phyloP scores from a whole-genome alignment of 2,329 filamentous ascomycete species.

The Polychaeton citri region DNA sequence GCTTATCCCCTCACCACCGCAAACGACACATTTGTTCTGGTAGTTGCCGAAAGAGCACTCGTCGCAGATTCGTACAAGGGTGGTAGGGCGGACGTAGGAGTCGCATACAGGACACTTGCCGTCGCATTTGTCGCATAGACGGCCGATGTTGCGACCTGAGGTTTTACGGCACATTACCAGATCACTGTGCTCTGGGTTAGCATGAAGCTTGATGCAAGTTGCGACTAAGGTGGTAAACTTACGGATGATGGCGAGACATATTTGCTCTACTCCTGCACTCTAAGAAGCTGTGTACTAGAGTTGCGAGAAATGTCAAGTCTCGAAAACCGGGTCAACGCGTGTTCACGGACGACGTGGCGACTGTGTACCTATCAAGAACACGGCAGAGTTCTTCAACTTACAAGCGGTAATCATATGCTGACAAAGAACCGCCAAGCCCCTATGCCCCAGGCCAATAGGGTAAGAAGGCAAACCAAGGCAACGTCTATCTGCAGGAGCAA shows the following conservation, averaged over 20 bases:
- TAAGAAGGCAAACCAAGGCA: no score
- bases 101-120: slow-evolving; percentile 99
- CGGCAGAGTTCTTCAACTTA: no score
- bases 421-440: no score
- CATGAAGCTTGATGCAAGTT: slow-evolving; percentile 1
- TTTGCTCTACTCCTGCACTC: slow-evolving; percentile 9
- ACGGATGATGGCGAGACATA: slow-evolving; percentile 94
- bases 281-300: no score
- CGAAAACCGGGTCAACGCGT: no score
- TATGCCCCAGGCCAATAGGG: no score
- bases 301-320: no score
- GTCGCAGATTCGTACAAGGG: slow-evolving; percentile 95
- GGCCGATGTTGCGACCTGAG: slow-evolving; percentile 91
- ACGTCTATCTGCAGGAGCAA: no score
- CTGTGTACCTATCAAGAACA: no score
- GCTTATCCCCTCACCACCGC: slow-evolving; percentile 92
- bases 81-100: slow-evolving; percentile 95
- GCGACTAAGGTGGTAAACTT: slow-evolving; percentile 27
- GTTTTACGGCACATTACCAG: slow-evolving; percentile 99
- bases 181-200: slow-evolving; percentile 45
- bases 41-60: slow-evolving; percentile 99
- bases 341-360: no score
- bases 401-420: no score
- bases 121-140: slow-evolving; percentile 98
- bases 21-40: slow-evolving; percentile 99